Percentiles rank a stretch among this genome's conserved stretches.
phyloP scores from a whole-genome alignment of 768 basidiomycete species.

The Pleurotus tuber-regium region DNA sequence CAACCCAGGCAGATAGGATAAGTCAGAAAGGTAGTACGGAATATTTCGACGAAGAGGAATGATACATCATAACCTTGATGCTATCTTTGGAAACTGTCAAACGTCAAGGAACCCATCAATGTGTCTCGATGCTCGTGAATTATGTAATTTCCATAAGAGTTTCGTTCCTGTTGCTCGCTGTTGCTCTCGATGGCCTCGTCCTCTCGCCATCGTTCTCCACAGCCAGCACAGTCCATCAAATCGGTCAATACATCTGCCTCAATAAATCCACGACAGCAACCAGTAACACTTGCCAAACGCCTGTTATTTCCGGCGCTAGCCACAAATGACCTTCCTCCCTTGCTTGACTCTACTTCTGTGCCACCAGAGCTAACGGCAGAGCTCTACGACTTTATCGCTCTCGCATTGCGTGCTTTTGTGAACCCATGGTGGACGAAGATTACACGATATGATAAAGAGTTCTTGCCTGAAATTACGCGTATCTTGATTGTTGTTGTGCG shows the following conservation, averaged over 20 bases:
- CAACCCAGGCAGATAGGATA: neutral
- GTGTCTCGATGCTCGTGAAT: neutral
- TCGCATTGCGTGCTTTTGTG: conserved; percentile 75
- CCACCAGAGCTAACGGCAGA: conserved; percentile 61
- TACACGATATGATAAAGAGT: conserved; percentile 79
- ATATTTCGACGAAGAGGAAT: neutral
- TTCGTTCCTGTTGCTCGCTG: neutral
- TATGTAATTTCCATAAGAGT: neutral
- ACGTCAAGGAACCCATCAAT: neutral
- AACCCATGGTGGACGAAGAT: conserved; percentile 87
- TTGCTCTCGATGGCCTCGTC: conserved; percentile 24
- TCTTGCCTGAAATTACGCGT: conserved; percentile 67
- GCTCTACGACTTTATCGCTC: conserved; percentile 77
- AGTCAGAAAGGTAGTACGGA: neutral
- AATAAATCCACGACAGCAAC: conserved; percentile 24
- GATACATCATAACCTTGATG: neutral
- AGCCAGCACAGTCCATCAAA: conserved; percentile 10
- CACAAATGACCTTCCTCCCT: conserved; percentile 43
- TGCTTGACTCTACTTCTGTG: conserved; percentile 44
- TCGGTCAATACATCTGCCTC: conserved; percentile 16
- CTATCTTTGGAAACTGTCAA: neutral
- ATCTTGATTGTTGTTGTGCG: conserved; percentile 59
- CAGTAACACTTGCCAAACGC: conserved; percentile 45
- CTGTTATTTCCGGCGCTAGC: conserved; percentile 60
- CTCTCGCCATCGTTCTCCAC: conserved; percentile 22